Evolutionary conservation across 768 basidiomycete genomes (phyloP).

Genomic region (Hygrophoropsis aurantiaca): DNA sequence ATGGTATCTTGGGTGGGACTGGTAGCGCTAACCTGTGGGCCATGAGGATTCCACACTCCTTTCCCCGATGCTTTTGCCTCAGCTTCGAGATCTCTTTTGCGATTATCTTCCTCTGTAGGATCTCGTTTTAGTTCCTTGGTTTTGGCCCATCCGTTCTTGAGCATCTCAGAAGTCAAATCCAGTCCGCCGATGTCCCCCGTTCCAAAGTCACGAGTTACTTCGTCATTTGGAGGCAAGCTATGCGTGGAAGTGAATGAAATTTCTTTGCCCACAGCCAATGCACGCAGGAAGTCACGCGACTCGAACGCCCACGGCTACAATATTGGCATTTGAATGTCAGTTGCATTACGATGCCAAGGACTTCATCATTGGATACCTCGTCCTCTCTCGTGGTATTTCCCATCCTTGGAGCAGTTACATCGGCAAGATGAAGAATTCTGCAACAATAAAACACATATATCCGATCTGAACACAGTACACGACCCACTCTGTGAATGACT

Average conservation of each 20-base stretch:
- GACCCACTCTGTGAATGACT: constrained; percentile 13
- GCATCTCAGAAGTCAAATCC: constrained; percentile 74
- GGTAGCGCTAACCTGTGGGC: constrained; percentile 52
- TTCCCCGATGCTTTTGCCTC: constrained; percentile 74
- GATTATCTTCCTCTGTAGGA: constrained; percentile 73
- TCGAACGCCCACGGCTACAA: constrained; percentile 86
- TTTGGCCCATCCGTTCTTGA: constrained; percentile 91
- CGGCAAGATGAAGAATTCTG: constrained; percentile 89
- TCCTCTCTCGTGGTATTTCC: constrained; percentile 85
- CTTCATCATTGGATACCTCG: constrained; percentile 54
- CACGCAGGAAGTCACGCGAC: constrained; percentile 88
- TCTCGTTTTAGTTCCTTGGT: constrained; percentile 87
- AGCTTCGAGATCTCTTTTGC: constrained; percentile 69
- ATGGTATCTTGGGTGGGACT: not conserved
- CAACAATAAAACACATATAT: constrained; percentile 9
- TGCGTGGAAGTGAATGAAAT: constrained; percentile 82
- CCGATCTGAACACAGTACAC: not conserved
- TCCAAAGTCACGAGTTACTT: constrained; percentile 77
- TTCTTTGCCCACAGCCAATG: constrained; percentile 86
- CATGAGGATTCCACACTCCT: constrained; percentile 86
- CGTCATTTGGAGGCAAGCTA: constrained; percentile 74
- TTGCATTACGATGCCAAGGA: not conserved
- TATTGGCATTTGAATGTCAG: constrained; percentile 1
- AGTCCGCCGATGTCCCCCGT: constrained; percentile 68
- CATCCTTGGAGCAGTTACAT: constrained; percentile 79